phyloP scores from a whole-genome alignment of 805 yeast genomes.

The Candida fluviatilis region DNA sequence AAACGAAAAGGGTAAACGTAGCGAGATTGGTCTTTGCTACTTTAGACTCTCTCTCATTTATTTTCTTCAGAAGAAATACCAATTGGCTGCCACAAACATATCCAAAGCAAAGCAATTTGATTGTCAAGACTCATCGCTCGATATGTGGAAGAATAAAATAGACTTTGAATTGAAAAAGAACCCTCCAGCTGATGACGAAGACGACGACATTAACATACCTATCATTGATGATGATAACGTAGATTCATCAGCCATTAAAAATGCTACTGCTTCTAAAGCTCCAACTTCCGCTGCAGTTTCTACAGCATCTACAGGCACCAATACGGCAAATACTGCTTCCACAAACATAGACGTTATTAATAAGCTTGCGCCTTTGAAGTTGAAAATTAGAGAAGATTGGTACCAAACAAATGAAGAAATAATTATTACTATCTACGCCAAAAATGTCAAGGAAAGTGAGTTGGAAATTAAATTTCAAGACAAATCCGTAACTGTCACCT shows the following conservation, averaged over 20 bases:
- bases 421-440: conserved; percentile 68
- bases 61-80: conserved; percentile 40
- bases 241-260: background rate
- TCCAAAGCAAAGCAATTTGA: conserved; percentile 38
- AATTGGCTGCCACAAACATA: conserved; percentile 39
- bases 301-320: background rate
- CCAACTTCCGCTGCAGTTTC: background rate
- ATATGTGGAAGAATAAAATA: conserved; percentile 44
- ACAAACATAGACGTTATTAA: conserved; percentile 31
- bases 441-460: conserved; percentile 52
- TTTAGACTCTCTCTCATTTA: conserved; percentile 45
- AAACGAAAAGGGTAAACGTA: conserved; percentile 40
- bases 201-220: conserved; percentile 6
- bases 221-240: conserved; percentile 1
- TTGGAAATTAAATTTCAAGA: conserved; percentile 36
- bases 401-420: conserved; percentile 61
- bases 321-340: conserved; percentile 8
- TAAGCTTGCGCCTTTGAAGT: conserved; percentile 35
- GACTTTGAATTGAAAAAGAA: conserved; percentile 25
- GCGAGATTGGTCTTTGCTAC: conserved; percentile 44
- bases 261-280: background rate
- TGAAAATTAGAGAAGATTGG: conserved; percentile 39
- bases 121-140: conserved; percentile 43
- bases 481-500: conserved; percentile 37
- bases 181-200: conserved; percentile 12